phyloP scores from a whole-genome alignment of 306 rosid species.

The Oxytropis ochrocephala region DNA sequence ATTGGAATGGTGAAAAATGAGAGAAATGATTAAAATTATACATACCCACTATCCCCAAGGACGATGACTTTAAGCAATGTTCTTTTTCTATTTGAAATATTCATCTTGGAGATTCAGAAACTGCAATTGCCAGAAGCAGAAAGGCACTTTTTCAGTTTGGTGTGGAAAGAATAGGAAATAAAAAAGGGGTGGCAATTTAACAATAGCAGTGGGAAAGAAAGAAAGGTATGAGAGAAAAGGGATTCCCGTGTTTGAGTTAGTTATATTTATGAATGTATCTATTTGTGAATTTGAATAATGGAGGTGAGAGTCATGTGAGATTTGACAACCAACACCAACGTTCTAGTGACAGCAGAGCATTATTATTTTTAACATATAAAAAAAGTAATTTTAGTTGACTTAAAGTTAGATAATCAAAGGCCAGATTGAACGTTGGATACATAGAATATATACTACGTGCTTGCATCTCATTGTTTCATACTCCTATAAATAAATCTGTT shows the following conservation, averaged over 20 bases:
- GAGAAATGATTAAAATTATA: not conserved
- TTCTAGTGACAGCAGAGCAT: slow-evolving; percentile 48
- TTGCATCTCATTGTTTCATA: slow-evolving; percentile 16
- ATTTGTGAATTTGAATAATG: slow-evolving; percentile 34
- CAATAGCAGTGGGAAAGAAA: not conserved
- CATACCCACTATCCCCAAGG: slow-evolving; percentile 95
- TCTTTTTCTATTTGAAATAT: slow-evolving; percentile 44
- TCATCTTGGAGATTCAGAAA: no score
- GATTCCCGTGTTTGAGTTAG: slow-evolving; percentile 10
- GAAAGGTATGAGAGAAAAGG: slow-evolving; percentile 15
- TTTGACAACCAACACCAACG: slow-evolving; percentile 52
- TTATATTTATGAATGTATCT: not conserved
- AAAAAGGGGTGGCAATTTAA: not conserved
- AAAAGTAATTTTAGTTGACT: slow-evolving; percentile 19
- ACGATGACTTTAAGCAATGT: slow-evolving; percentile 78
- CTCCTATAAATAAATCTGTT: not conserved
- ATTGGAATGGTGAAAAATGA: not conserved
- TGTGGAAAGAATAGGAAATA: not conserved
- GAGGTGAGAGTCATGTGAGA: slow-evolving; percentile 44
- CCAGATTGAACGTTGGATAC: not conserved
- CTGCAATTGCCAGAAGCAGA: not conserved
- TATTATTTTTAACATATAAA: not conserved
- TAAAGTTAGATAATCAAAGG: not conserved
- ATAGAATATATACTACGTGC: slow-evolving; percentile 23
- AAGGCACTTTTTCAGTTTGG: not conserved